Conservation (phyloP, 345 rosid species). For the Chamaenerion angustifolium region DNA sequence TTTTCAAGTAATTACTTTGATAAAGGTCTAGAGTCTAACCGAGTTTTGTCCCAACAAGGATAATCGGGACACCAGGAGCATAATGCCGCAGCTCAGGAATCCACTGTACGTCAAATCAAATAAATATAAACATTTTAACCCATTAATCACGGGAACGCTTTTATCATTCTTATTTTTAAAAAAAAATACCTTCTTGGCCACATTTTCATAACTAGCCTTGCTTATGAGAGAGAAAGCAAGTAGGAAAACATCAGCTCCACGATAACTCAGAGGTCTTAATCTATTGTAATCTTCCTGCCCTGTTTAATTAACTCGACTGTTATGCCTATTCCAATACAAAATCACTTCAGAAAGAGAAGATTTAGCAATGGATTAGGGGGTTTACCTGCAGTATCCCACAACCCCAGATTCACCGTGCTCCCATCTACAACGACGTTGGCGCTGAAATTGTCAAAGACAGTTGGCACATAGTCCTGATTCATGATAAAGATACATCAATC, state of each 20-base stretch:
- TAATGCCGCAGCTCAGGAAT: slow-evolving; percentile 87
- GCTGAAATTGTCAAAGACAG: slow-evolving; percentile 77
- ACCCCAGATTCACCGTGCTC: slow-evolving; percentile 58
- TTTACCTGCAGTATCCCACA: slow-evolving; percentile 81
- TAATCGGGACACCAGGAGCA: slow-evolving; percentile 53
- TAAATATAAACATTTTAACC: slow-evolving; percentile 5
- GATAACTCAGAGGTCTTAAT: slow-evolving; percentile 82
- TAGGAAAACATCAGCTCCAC: slow-evolving; percentile 85
- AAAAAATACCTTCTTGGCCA: slow-evolving; percentile 57
- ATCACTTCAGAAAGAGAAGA: neutral
- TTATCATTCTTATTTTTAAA: neutral
- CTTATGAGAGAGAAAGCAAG: slow-evolving; percentile 83
- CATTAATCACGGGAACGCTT: neutral
- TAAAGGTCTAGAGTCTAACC: slow-evolving; percentile 18
- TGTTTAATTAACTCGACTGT: slow-evolving; percentile 15
- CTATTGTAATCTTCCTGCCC: slow-evolving; percentile 95
- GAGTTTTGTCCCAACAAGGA: slow-evolving; percentile 53
- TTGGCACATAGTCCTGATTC: slow-evolving; percentile 67
- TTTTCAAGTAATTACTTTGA: neutral
- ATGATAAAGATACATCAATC: too few species aligned
- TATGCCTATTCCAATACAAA: slow-evolving; percentile 2
- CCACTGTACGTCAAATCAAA: slow-evolving; percentile 40
- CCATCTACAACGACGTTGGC: slow-evolving; percentile 81
- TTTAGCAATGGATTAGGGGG: neutral
- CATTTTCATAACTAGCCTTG: slow-evolving; percentile 91